Conservation (phyloP, 2,329 filamentous ascomycete genomes). For the Talaromyces sp. region DNA sequence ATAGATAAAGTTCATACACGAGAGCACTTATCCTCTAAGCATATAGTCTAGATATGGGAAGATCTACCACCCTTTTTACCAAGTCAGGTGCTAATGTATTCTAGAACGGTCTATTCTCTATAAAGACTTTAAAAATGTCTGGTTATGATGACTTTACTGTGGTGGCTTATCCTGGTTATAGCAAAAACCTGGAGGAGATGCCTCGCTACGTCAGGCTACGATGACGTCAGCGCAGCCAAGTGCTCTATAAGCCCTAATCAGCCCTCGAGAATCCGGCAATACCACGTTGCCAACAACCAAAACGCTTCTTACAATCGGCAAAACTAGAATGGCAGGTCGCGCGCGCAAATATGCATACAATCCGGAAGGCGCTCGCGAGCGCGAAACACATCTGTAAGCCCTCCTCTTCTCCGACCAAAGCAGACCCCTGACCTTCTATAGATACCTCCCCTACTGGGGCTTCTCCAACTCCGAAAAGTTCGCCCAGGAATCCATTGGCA, state of each 20-base stretch:
- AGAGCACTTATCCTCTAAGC: too few species aligned
- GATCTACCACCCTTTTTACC: background rate
- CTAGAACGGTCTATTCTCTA: background rate
- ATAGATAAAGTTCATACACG: too few species aligned
- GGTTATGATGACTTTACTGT: background rate
- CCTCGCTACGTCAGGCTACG: background rate
- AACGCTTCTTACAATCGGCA: background rate
- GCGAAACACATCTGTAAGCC: background rate
- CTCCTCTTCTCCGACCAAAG: background rate
- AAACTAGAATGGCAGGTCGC: background rate
- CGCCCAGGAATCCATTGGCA: background rate
- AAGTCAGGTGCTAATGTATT: background rate
- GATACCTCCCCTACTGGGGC: background rate
- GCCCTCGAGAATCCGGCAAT: background rate
- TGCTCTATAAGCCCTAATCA: background rate
- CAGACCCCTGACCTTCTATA: background rate
- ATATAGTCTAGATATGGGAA: background rate
- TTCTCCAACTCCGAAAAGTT: conserved; percentile 1
- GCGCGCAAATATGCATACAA: conserved; percentile 2
- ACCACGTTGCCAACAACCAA: background rate
- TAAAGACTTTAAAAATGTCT: background rate
- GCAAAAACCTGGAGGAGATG: background rate
- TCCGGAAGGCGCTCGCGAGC: background rate
- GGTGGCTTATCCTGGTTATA: background rate
- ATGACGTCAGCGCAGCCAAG: background rate